These are phyloP conservation scores for Borovskyia barvae DNA, from an alignment of 208 protist species.

Conservation along the genomic window DNA sequence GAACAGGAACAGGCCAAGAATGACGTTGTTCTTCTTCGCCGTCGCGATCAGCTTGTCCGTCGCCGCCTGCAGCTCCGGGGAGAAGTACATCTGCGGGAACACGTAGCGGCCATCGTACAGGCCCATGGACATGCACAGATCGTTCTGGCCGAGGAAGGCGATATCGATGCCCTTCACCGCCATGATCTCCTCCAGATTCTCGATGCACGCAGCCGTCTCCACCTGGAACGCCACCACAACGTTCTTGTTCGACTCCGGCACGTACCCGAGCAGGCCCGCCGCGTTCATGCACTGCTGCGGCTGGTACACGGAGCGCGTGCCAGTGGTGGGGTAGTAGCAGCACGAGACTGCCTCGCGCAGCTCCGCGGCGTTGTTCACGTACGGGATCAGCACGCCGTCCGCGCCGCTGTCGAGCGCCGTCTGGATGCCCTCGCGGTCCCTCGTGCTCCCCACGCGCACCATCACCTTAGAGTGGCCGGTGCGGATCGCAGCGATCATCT, in stretches of 20 bases:
- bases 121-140: conserved; percentile 84
- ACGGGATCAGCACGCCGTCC: conserved; percentile 79
- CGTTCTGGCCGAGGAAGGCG: conserved; percentile 80
- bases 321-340: conserved; percentile 77
- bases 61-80: conserved; percentile 59
- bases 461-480: conserved; percentile 58
- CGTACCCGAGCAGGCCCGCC: conserved; percentile 73
- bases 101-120: conserved; percentile 81
- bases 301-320: conserved; percentile 74
- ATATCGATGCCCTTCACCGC: conserved; percentile 76
- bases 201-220: conserved; percentile 75
- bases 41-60: conserved; percentile 67
- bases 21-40: conserved; percentile 65
- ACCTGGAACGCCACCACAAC: conserved; percentile 80
- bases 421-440: conserved; percentile 77
- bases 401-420: conserved; percentile 72
- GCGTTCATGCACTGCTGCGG: conserved; percentile 83
- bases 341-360: conserved; percentile 69
- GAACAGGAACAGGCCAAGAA: conserved; percentile 77
- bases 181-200: conserved; percentile 84
- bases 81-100: conserved; percentile 84
- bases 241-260: conserved; percentile 73
- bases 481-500: conserved; percentile 70
- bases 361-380: conserved; percentile 79
- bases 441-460: conserved; percentile 72